Percentiles rank a stretch among this genome's conserved stretches.
phyloP scores from a whole-genome alignment of 2,329 filamentous ascomycete species.

The Epichloe gansuensis region DNA sequence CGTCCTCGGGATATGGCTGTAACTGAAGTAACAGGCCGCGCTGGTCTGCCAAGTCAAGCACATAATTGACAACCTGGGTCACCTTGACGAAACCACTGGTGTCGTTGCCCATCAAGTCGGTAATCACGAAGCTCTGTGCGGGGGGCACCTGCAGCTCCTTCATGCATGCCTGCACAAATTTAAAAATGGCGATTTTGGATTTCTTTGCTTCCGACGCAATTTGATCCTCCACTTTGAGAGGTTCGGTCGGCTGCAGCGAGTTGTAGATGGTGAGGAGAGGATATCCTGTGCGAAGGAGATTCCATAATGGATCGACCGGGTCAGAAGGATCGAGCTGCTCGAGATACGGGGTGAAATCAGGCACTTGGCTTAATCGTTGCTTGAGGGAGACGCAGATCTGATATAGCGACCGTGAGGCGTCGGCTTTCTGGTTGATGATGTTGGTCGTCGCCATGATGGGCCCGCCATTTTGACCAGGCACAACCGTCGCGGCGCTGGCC shows the following conservation, averaged over 20 bases:
- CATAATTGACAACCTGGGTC: constrained; percentile 80
- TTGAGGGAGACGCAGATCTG: constrained; percentile 85
- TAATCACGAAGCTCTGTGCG: constrained; percentile 85
- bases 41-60: constrained; percentile 74
- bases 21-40: constrained; percentile 57
- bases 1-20: constrained; percentile 44
- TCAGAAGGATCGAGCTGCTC: constrained; percentile 56
- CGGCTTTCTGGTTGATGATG: constrained; percentile 94
- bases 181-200: constrained; percentile 79
- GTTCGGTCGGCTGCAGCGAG: constrained; percentile 56
- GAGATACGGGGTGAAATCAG: constrained; percentile 66
- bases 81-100: constrained; percentile 98
- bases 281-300: constrained; percentile 68
- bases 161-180: constrained; percentile 82
- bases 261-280: constrained; percentile 87
- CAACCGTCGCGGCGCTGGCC: constrained; percentile 29
- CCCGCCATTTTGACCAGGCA: constrained; percentile 34
- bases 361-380: constrained; percentile 68
- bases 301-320: constrained; percentile 85
- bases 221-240: constrained; percentile 53
- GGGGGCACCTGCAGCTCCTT: constrained; percentile 63
- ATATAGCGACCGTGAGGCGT: constrained; percentile 82
- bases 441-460: constrained; percentile 70
- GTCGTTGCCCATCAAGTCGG: constrained; percentile 82
- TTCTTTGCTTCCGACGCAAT: constrained; percentile 55